Conservation (phyloP, 2,329 filamentous ascomycete genomes). For the Neurospora sp. region DNA sequence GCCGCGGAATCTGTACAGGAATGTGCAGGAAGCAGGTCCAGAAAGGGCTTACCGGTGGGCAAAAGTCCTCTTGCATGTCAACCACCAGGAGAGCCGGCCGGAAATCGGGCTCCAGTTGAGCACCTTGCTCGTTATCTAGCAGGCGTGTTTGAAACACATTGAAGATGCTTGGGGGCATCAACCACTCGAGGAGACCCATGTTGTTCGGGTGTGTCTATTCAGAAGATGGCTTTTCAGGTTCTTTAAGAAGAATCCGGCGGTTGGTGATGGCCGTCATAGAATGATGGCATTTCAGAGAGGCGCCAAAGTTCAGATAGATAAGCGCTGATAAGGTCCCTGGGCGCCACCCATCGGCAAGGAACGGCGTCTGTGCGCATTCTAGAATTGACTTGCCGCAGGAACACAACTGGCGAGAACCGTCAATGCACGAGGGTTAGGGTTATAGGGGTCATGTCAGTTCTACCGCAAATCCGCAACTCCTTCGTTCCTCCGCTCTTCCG, state of each 20-base stretch:
- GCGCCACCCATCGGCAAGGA: background rate
- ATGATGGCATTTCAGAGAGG: background rate
- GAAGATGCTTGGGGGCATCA: background rate
- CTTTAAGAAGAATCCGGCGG: background rate
- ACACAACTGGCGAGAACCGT: background rate
- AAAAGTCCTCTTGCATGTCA: slow-evolving; percentile 93
- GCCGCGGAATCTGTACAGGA: background rate
- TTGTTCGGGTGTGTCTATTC: background rate
- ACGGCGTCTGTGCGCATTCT: background rate
- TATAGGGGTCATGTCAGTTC: background rate
- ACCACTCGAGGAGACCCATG: background rate
- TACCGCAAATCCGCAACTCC: background rate
- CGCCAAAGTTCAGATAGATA: background rate
- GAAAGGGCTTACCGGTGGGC: slow-evolving; percentile 59
- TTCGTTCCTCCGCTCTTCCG: background rate
- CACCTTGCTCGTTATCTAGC: background rate
- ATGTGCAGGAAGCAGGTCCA: slow-evolving; percentile 9
- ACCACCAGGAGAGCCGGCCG: slow-evolving; percentile 57
- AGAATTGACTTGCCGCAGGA: background rate
- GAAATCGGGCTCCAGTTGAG: slow-evolving; percentile 21
- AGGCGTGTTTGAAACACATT: background rate
- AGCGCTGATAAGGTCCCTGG: background rate
- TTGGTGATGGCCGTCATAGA: background rate
- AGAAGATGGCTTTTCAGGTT: background rate
- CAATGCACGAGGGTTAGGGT: background rate